Base-by-base conservation (phyloP, 1,139 yeast genomes). In the Zhuliangozyma blackwelliae region DNA sequence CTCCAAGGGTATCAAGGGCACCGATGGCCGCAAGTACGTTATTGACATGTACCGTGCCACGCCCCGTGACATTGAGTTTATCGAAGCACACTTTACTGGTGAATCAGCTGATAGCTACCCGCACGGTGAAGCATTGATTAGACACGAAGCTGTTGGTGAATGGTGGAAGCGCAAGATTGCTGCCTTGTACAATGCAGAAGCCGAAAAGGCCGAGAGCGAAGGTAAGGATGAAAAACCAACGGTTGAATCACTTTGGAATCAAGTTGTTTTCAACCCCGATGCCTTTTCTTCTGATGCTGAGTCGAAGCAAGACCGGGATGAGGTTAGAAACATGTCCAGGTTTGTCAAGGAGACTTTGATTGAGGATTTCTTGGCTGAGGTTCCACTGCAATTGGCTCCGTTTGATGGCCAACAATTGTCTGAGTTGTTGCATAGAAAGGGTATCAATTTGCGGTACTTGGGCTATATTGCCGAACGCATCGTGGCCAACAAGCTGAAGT, bases 361-460 rank as follows among this genome's bases (percentile, higher is more conserved):
- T 39, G 84, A 86, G 9, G 78, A 73, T 39, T 79, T 83, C 44
- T 68, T 92, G 43, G 61, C 62, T 10, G 85, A 77, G 28, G 57
- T 81, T 36, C 72, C 77, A 13, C 66, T 68, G 35, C 66, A 73
- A 29, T 70, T 82, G 35, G 72, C 81, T 27, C 96, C 96, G 33
- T 69, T 86, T 43, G 96, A 88, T 54, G 96, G 97, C 44, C 56
- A 63, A 5, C 92, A 89, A 50, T 74, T 92, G 51, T 67, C 88
- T 25, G 67, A 71, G 29, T 59, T 73, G 38, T 63, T 92, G 61
- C 98, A 92, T 61, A 76, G 76, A 49, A 68, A 71, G 37, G 98
- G 98, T 69, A 82, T 92, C 55, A 90, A 88, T 59, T 58, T 90
- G 66, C 83, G 98, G 63, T 90, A 92, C 55, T 70, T 92, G 51